Conservation (phyloP, 306 rosid genomes). For the Pyrus communis region DNA sequence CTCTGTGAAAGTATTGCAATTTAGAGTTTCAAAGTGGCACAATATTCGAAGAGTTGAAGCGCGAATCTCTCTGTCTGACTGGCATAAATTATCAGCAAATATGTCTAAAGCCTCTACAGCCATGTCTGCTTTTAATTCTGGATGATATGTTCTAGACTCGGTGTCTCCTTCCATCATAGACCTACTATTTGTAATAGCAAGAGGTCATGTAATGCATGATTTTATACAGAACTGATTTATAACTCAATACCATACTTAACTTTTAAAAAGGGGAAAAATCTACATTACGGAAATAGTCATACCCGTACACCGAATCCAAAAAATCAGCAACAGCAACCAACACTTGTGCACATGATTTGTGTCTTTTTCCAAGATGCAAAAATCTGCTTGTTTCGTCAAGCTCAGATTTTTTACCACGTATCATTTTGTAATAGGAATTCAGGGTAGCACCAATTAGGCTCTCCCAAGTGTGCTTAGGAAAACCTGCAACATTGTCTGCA, state of each 20-base stretch:
- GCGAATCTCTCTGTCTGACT: slow-evolving; percentile 59
- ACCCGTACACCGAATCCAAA: slow-evolving; percentile 70
- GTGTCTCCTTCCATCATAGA: slow-evolving; percentile 34
- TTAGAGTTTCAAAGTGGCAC: slow-evolving; percentile 43
- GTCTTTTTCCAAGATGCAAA: slow-evolving; percentile 53
- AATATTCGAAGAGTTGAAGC: slow-evolving; percentile 68
- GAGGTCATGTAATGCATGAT: slow-evolving; percentile 9
- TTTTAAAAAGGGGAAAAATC: neutral
- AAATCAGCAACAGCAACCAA: slow-evolving; percentile 72
- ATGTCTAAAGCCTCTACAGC: slow-evolving; percentile 29
- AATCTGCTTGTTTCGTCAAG: slow-evolving; percentile 37
- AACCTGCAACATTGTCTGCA: slow-evolving; percentile 35
- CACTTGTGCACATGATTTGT: slow-evolving; percentile 53
- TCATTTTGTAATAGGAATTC: slow-evolving; percentile 41
- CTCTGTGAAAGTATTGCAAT: slow-evolving; percentile 23
- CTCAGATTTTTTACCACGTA: slow-evolving; percentile 15
- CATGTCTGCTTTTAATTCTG: slow-evolving; percentile 39
- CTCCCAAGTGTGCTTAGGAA: slow-evolving; percentile 42
- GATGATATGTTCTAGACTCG: slow-evolving; percentile 34
- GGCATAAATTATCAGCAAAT: slow-evolving; percentile 63
- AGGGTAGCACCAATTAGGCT: slow-evolving; percentile 64
- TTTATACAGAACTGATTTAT: neutral
- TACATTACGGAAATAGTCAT: slow-evolving; percentile 18
- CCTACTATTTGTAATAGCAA: slow-evolving; percentile 30
- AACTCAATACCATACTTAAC: slow-evolving; percentile 1